These are phyloP conservation scores for Colletotrichum siamense DNA, from an alignment of 2,329 filamentous ascomycete species.

Conservation along the genomic window DNA sequence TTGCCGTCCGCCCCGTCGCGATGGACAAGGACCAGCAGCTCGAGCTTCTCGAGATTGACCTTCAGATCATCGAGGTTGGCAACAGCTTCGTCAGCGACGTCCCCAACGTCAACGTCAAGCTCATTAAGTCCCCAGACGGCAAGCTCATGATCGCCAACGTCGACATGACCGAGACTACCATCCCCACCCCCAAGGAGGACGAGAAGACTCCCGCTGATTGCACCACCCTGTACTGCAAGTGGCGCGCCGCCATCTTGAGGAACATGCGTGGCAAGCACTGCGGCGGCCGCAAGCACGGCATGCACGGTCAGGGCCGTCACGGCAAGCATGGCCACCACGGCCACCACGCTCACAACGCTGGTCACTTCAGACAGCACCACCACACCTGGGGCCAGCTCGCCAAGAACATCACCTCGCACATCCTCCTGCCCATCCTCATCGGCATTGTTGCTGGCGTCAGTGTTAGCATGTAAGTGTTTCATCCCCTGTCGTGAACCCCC, in stretches of 20 bases:
- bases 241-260: conserved; percentile 53
- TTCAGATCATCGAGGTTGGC: conserved; percentile 67
- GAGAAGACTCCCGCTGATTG: conserved; percentile 33
- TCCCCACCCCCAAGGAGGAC: conserved; percentile 25
- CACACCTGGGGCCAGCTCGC: conserved; percentile 52
- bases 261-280: conserved; percentile 39
- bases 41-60: conserved; percentile 57
- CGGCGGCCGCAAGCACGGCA: conserved; percentile 32
- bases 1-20: conserved; percentile 47
- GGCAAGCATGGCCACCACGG: conserved; percentile 26
- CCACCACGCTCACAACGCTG: conserved; percentile 32
- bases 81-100: conserved; percentile 59
- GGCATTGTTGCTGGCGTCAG: conserved; percentile 72
- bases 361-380: conserved; percentile 30
- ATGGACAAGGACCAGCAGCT: conserved; percentile 57
- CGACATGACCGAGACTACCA: conserved; percentile 37
- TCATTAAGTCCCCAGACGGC: conserved; percentile 63
- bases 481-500: not conserved
- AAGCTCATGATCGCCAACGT: conserved; percentile 61
- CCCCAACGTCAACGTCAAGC: conserved; percentile 61
- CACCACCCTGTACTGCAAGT: conserved; percentile 58
- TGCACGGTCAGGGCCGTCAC: conserved; percentile 26
- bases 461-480: conserved; percentile 62
- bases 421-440: conserved; percentile 71
- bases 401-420: conserved; percentile 63